Evolutionary conservation across 306 rosid species (phyloP).

Genomic region (Malus sylvestris): DNA sequence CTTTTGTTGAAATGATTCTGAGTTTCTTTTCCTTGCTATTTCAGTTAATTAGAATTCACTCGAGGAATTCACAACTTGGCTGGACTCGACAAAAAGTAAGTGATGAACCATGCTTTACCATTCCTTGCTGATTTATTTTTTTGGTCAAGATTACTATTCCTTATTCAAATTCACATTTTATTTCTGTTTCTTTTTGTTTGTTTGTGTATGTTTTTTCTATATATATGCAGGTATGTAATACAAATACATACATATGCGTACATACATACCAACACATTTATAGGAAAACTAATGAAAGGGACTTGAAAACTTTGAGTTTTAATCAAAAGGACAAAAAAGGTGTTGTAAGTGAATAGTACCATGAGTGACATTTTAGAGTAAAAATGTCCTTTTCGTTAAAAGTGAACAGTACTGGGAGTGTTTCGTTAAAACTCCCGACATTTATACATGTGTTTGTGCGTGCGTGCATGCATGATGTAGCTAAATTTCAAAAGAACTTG

Average conservation of each 20-base stretch:
- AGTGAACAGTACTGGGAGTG: too few species aligned
- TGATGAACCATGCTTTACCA: not conserved
- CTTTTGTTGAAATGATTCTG: constrained; percentile 13
- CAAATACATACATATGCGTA: not conserved
- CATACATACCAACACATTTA: too few species aligned
- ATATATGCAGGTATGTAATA: not conserved
- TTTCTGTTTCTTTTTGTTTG: not conserved
- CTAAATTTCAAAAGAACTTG: not conserved
- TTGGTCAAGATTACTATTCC: not conserved
- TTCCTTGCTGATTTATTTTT: not conserved
- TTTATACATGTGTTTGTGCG: not conserved
- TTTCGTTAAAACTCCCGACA: too few species aligned
- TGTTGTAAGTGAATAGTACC: too few species aligned
- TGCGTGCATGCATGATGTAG: not conserved
- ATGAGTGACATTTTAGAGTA: too few species aligned
- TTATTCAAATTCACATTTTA: not conserved
- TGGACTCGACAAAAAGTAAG: constrained; percentile 98
- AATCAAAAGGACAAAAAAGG: too few species aligned
- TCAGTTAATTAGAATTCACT: constrained; percentile 69
- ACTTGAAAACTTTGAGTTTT: too few species aligned
- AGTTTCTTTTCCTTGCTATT: constrained; percentile 21
- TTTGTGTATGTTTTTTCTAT: not conserved
- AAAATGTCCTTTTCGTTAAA: too few species aligned
- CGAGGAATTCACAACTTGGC: constrained; percentile 48
- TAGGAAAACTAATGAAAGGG: too few species aligned